Conservation (phyloP, 257 asterid genomes). For the Rhazya stricta region DNA sequence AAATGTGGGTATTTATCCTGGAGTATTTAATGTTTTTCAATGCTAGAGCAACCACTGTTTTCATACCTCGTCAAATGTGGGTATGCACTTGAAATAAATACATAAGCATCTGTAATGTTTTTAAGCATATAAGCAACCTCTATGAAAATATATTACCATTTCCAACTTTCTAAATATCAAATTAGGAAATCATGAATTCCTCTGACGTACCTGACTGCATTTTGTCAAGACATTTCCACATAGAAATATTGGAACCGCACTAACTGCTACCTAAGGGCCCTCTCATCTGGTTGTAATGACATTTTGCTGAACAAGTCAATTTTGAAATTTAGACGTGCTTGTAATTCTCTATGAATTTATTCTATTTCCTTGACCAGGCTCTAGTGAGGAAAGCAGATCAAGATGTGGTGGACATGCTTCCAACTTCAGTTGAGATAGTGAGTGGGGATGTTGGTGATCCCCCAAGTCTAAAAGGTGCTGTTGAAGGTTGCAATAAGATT, state of each 20-base stretch:
- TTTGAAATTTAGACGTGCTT: not conserved
- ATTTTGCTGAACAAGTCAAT: constrained; percentile 3
- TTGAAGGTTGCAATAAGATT: constrained; percentile 90
- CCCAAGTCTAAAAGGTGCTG: constrained; percentile 54
- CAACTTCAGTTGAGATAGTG: constrained; percentile 81
- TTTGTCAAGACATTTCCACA: not conserved
- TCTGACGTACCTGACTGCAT: not conserved
- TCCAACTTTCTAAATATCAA: not conserved
- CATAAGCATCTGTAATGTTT: not conserved
- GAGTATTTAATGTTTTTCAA: not conserved
- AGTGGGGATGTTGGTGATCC: constrained; percentile 94
- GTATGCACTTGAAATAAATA: too few relatives aligned
- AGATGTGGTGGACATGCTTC: constrained; percentile 79
- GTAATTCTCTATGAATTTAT: not conserved
- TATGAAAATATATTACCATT: too few relatives aligned
- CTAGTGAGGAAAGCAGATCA: constrained; percentile 74
- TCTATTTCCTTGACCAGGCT: constrained; percentile 44
- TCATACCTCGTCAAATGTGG: not conserved
- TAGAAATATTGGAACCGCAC: not conserved
- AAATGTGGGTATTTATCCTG: not conserved
- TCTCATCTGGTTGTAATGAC: not conserved
- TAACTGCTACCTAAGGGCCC: not conserved
- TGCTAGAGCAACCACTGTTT: not conserved
- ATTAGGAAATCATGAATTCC: not conserved
- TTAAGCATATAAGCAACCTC: not conserved